phyloP scores from a whole-genome alignment of 805 yeast genomes.

The Zygoascus flipseniorum region DNA sequence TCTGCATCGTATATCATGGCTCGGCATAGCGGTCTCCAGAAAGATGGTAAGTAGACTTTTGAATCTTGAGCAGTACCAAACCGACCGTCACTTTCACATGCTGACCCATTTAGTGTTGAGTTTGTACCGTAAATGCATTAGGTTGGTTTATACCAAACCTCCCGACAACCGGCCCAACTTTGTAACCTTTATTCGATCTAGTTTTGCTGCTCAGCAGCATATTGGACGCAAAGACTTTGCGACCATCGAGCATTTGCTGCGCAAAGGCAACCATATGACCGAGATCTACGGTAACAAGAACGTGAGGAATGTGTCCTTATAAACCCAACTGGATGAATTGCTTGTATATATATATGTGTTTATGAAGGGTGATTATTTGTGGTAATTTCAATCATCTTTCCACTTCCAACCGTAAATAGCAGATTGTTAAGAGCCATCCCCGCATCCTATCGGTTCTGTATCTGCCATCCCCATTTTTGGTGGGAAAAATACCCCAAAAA shows the following conservation, averaged over 20 bases:
- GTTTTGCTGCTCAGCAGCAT: constrained; percentile 48
- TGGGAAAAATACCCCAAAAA: too few relatives aligned
- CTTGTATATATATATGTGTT: not conserved
- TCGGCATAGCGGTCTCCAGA: constrained; percentile 27
- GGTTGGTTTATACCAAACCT: constrained; percentile 41
- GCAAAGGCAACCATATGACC: constrained; percentile 63
- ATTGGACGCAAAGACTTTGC: constrained; percentile 73
- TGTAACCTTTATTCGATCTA: constrained; percentile 41
- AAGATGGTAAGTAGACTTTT: constrained; percentile 30
- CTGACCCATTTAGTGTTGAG: constrained; percentile 27
- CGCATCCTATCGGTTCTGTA: too few relatives aligned
- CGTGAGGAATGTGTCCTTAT: constrained; percentile 42
- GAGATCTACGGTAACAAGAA: constrained; percentile 67
- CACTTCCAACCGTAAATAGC: too few relatives aligned
- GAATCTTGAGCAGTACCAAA: too few relatives aligned
- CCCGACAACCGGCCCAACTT: constrained; percentile 38
- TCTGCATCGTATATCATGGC: not conserved
- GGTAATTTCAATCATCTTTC: too few relatives aligned
- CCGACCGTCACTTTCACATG: not conserved
- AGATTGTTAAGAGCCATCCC: too few relatives aligned
- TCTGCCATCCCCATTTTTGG: too few relatives aligned
- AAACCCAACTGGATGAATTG: not conserved
- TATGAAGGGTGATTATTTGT: too few relatives aligned
- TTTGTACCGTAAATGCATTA: constrained; percentile 41
- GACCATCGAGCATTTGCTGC: constrained; percentile 73